These are phyloP conservation scores for Entomortierella beljakovae DNA, from an alignment of 192 early-diverging fungal species.

Conservation along the genomic window DNA sequence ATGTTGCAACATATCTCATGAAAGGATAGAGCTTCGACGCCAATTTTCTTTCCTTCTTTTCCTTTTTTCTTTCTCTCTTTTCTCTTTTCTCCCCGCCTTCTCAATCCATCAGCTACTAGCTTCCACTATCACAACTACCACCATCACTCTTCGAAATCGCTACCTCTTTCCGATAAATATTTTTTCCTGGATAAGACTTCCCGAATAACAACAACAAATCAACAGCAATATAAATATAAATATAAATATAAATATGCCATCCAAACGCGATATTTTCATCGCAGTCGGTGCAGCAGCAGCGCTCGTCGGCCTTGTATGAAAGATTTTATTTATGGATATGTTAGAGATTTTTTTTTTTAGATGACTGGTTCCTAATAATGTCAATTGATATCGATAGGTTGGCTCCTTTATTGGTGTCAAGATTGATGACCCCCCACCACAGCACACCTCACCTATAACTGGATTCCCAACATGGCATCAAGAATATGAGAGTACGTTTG, in stretches of 20 bases:
- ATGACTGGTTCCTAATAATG: too few species aligned
- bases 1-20: background rate
- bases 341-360: too few species aligned
- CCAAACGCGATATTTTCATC: conserved; percentile 8
- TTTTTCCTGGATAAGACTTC: too few species aligned
- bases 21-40: background rate
- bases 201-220: too few species aligned
- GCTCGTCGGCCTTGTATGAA: conserved; percentile 6
- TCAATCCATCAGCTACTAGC: background rate
- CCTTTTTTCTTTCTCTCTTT: background rate
- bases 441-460: conserved; percentile 32
- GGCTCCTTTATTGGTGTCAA: conserved; percentile 33
- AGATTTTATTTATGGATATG: background rate
- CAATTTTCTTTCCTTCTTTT: conserved; percentile 34
- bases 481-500: conserved; percentile 24
- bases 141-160: background rate
- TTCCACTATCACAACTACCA: background rate
- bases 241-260: too few species aligned
- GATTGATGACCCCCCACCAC: conserved; percentile 21
- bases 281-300: conserved; percentile 3
- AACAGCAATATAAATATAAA: too few species aligned
- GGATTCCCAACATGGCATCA: conserved; percentile 51
- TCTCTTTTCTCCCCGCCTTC: background rate
- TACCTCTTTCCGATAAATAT: too few species aligned
- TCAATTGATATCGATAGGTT: conserved; percentile 1